A percentile compares a stretch with the other conserved stretches of the same genome.
Conservation (phyloP, 2,329 filamentous ascomycete genomes). For the Botrytis galanthina region DNA sequence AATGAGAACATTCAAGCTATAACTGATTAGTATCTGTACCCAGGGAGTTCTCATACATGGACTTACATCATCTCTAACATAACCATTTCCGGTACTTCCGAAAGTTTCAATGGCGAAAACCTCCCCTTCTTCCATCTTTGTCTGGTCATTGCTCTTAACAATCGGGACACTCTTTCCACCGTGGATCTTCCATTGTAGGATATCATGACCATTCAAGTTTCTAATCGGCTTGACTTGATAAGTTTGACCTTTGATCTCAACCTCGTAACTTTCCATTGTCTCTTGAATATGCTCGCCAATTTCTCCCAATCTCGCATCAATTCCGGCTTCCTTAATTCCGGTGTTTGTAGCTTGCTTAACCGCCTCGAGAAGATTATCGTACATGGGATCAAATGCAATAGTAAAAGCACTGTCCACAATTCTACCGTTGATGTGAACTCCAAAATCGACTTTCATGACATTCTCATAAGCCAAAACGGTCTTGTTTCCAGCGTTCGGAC, state of each 20-base stretch:
- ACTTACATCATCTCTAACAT: slow-evolving; percentile 78
- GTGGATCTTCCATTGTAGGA: slow-evolving; percentile 85
- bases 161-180: slow-evolving; percentile 92
- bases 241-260: slow-evolving; percentile 51
- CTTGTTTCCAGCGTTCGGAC: slow-evolving; percentile 84
- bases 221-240: slow-evolving; percentile 55
- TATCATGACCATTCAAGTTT: slow-evolving; percentile 70
- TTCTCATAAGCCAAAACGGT: slow-evolving; percentile 62
- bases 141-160: slow-evolving; percentile 81
- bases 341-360: slow-evolving; percentile 69
- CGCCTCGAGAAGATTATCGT: slow-evolving; percentile 64
- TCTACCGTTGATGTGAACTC: slow-evolving; percentile 67
- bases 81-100: slow-evolving; percentile 86
- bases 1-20: slow-evolving; percentile 80
- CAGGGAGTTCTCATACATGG: background rate
- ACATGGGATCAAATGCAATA: slow-evolving; percentile 64
- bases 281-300: slow-evolving; percentile 59
- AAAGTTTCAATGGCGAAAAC: slow-evolving; percentile 96
- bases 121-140: slow-evolving; percentile 97
- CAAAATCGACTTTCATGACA: slow-evolving; percentile 73
- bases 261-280: slow-evolving; percentile 61
- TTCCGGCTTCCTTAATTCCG: slow-evolving; percentile 85
- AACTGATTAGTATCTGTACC: slow-evolving; percentile 24
- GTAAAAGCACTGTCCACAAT: slow-evolving; percentile 73
- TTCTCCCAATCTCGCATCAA: slow-evolving; percentile 79